Conservation (phyloP, 345 rosid species). For the Luvunga scandens region DNA sequence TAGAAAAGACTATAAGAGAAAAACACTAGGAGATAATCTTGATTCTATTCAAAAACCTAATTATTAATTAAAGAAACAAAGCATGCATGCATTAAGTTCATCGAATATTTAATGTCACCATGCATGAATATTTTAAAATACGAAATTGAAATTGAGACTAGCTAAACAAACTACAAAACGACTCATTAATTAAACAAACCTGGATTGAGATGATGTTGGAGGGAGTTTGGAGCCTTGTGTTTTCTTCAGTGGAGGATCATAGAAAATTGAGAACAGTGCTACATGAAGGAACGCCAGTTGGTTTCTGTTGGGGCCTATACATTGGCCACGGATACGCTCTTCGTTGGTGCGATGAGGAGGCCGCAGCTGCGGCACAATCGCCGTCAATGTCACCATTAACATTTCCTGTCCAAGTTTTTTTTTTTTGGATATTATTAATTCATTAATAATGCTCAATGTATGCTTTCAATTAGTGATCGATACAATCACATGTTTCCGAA, state of each 20-base stretch:
- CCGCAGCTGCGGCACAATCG: neutral
- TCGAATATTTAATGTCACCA: too few species aligned
- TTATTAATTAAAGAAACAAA: neutral
- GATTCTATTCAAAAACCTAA: slow-evolving; percentile 46
- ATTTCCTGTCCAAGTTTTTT: neutral
- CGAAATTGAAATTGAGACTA: too few species aligned
- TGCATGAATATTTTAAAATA: too few species aligned
- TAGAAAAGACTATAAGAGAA: too few species aligned
- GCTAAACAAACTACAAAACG: too few species aligned
- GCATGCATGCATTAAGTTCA: neutral
- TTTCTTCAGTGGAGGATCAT: slow-evolving; percentile 41
- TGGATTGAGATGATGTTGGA: slow-evolving; percentile 23
- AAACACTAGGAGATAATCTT: too few species aligned
- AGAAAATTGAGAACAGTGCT: slow-evolving; percentile 21
- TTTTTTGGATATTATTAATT: too few species aligned
- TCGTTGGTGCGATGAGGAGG: neutral
- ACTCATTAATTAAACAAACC: too few species aligned
- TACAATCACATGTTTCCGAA: too few species aligned
- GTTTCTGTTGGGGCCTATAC: slow-evolving; percentile 18
- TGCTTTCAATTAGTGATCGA: too few species aligned
- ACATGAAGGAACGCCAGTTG: slow-evolving; percentile 25
- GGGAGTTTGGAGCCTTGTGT: slow-evolving; percentile 34
- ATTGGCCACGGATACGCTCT: neutral
- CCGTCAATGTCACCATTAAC: slow-evolving; percentile 13
- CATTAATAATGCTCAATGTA: too few species aligned